Base-by-base conservation (phyloP, 2,329 filamentous ascomycete species). In the Macrophomina phaseolina region DNA sequence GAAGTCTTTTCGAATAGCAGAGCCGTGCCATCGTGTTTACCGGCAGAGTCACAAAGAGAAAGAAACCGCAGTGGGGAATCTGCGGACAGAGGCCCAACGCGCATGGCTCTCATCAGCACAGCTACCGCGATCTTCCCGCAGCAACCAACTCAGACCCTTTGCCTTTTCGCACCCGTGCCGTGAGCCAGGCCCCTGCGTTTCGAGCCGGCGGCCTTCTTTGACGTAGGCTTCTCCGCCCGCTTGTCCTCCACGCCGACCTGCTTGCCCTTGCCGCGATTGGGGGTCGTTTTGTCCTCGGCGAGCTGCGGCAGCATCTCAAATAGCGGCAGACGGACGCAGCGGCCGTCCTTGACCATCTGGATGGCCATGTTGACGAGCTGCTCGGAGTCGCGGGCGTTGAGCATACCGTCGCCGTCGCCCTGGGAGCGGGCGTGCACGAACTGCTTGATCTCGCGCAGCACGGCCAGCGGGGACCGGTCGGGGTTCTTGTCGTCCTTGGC, bases 381-480 rank as follows among this genome's bases (percentile, higher is more conserved):
- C 38, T 71, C 70, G 14, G 71, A 75, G 6, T 74, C 69, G 0
- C 65, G 28, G 1, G n/a, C 16, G 8, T 14, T 48, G 38, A 70
- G 65, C 4, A 68, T 65, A 72, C 74, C 75, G 49, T 68, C 62
- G 5, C 65, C 51, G 18, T 73, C 75, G 1, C 76, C 64, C 36
- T 68, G 69, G 53, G 68, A 65, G 34, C 73, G 68, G 7, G 1
- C 1, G 16, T 42, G 2, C 23, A 49, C 58, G 3, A 62, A 62
- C 30, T 36, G 28, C 32, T 30, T 49, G 2, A 79, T 69, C 63
- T 76, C 72, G 16, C 71, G 73, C 1, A 79, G 73, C 14, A 78
- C 72, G 5, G 74, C 68, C 30, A 79, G 73, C 0, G 77, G 76
- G 3, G 77, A 74, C 30, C 77, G 72, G 58, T 75, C 76, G 14